These are phyloP conservation scores for Boletus rubropictus DNA, from an alignment of 768 basidiomycete genomes.

Conservation along the genomic window DNA sequence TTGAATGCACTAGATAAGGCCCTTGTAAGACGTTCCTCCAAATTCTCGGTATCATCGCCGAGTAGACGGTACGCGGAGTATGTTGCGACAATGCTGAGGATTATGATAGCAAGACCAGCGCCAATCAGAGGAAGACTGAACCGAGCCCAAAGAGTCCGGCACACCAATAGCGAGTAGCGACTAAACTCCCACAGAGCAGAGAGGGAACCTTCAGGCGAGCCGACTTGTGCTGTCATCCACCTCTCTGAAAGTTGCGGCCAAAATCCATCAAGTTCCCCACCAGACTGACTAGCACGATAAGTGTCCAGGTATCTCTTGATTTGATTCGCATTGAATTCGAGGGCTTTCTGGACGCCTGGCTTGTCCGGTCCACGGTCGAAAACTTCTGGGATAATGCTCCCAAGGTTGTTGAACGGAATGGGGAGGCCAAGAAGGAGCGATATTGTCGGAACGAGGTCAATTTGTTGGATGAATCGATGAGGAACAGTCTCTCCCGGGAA, in stretches of 20 bases:
- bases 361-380: constrained; percentile 50
- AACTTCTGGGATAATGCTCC: constrained; percentile 84
- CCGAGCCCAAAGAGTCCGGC: constrained; percentile 90
- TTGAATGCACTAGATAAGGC: constrained; percentile 30
- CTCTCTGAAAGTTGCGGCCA: constrained; percentile 49
- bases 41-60: constrained; percentile 31
- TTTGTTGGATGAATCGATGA: constrained; percentile 78
- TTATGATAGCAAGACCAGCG: constrained; percentile 62
- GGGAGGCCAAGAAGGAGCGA: constrained; percentile 88
- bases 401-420: constrained; percentile 94
- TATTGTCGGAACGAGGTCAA: constrained; percentile 86
- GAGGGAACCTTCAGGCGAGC: constrained; percentile 20
- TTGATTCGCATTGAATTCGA: constrained; percentile 68
- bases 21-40: constrained; percentile 40
- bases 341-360: constrained; percentile 47
- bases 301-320: constrained; percentile 69
- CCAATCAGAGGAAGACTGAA: constrained; percentile 79
- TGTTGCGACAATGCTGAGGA: constrained; percentile 47
- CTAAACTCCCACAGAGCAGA: constrained; percentile 20
- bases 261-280: constrained; percentile 64
- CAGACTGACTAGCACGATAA: constrained; percentile 67
- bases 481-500: constrained; percentile 55
- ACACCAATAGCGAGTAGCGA: constrained; percentile 43
- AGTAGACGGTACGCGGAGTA: constrained; percentile 53
- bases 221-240: constrained; percentile 36